Evolutionary conservation across 2,329 filamentous ascomycete genomes (phyloP), one percentile per base, ranked within the genome.

Genomic region (Fusarium metavorans): DNA sequence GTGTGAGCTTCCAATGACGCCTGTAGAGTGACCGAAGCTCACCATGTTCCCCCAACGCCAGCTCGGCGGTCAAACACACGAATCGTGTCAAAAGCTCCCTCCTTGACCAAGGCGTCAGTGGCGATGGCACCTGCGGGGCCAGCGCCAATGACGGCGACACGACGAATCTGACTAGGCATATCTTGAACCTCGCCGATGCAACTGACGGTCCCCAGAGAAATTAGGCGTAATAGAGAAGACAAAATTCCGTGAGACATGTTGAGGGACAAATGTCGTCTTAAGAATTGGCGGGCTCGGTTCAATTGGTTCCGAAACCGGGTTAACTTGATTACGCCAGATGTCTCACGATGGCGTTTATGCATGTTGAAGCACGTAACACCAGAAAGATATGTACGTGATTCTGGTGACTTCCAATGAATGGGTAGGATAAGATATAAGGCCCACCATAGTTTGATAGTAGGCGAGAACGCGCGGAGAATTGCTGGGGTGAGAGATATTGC

Each of bases 111-210:
- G 3, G 73, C 73, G 23, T 75, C 73, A n/a, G 70, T 61, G 16
- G 56, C 43, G 23, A 75, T 75, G 14, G 72, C 72, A 8, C 73
- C 70, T 18, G 73, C 66, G 10, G 72, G 73, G 1, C 72, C 72
- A 14, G 72, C 70, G 3, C 73, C 72, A 45, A 75, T 50, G 34
- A 75, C 73, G 45, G 73, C 70, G 54, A 58, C 54, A 11, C 54
- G 54, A 25, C 54, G 54, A n/a, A 58, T 27, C 16, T 39, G 54
- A n/a, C 34, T 4, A 32, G 52, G 52, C 54, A 58, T 58, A 27
- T 23, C 34, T 5, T 0, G 4, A 37, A 3, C 39, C 9, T 37
- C 8, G 4, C 10, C 52, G 8, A 56, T 2, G 52, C 10, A 56
- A 23, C 2, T 56, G 18, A 5, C 32, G 7, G 10, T 30, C 5